Conservation (phyloP, 2,329 filamentous ascomycete genomes). For the Pyricularia pennisetigena region DNA sequence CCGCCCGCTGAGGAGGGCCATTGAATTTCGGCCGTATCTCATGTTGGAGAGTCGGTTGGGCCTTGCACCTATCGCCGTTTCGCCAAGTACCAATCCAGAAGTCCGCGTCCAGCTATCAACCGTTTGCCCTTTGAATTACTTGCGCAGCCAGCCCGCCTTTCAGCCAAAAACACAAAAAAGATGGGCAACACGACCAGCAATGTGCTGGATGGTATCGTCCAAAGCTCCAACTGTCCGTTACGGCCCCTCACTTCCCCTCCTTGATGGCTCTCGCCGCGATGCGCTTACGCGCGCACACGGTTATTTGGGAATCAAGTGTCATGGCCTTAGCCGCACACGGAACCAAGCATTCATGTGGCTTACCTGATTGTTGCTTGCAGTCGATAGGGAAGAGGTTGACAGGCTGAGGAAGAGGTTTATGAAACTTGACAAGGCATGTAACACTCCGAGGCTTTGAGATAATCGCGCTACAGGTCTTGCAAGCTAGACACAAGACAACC, state of each 20-base stretch:
- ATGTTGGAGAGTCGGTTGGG: background rate
- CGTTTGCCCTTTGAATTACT: background rate
- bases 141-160: background rate
- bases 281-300: background rate
- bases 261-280: background rate
- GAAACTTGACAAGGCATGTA: conserved; percentile 89
- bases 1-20: background rate
- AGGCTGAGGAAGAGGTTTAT: conserved; percentile 94
- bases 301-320: background rate
- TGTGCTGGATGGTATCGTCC: conserved; percentile 91
- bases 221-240: conserved; percentile 80
- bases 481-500: background rate
- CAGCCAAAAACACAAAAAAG: conserved; percentile 8
- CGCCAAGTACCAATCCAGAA: background rate
- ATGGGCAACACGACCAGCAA: conserved; percentile 63
- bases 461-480: background rate
- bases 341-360: background rate
- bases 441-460: background rate
- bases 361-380: conserved; percentile 31
- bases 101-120: background rate
- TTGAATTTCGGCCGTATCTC: conserved; percentile 3
- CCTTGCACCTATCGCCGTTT: background rate
- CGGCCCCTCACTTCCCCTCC: background rate
- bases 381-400: conserved; percentile 96
- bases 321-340: background rate